phyloP scores from a whole-genome alignment of 768 basidiomycete species.

The Cystobasidium onofrii region DNA sequence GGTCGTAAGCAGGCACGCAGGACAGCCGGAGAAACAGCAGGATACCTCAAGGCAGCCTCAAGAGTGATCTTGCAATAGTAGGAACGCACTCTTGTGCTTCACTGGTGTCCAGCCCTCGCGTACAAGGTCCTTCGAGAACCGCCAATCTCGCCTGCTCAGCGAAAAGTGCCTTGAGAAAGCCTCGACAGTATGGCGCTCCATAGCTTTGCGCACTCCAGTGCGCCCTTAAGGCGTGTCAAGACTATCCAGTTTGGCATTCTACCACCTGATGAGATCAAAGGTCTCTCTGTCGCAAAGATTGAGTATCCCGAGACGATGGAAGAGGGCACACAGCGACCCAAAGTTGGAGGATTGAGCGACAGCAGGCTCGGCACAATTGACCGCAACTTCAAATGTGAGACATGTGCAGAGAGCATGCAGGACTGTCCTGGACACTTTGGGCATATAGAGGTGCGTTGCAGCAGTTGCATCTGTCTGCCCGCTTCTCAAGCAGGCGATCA shows the following conservation, averaged over 20 bases:
- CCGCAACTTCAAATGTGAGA: conserved; percentile 97
- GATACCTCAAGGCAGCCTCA: neutral
- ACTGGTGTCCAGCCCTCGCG: neutral
- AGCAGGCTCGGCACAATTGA: conserved; percentile 96
- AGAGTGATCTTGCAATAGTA: neutral
- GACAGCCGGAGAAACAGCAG: neutral
- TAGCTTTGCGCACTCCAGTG: conserved; percentile 64
- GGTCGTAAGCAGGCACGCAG: neutral
- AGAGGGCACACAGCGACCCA: conserved; percentile 74
- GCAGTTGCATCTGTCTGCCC: neutral
- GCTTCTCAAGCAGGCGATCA: neutral
- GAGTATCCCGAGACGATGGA: conserved; percentile 99
- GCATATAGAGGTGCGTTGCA: conserved; percentile 77
- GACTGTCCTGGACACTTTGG: conserved; percentile 99
- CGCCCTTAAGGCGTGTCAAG: conserved; percentile 72
- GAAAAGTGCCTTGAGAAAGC: neutral
- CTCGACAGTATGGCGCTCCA: conserved; percentile 28
- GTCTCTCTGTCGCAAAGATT: conserved; percentile 94
- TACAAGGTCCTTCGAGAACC: neutral
- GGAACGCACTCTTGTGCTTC: neutral
- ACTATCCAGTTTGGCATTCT: conserved; percentile 54
- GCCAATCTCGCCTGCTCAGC: neutral
- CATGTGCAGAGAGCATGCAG: conserved; percentile 99
- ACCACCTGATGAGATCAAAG: conserved; percentile 99
- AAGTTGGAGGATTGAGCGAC: conserved; percentile 91